Evolutionary conservation across 192 early-diverging fungal genomes (phyloP), one percentile per base, ranked within the genome.

Genomic region (Spinellus fusiger): DNA sequence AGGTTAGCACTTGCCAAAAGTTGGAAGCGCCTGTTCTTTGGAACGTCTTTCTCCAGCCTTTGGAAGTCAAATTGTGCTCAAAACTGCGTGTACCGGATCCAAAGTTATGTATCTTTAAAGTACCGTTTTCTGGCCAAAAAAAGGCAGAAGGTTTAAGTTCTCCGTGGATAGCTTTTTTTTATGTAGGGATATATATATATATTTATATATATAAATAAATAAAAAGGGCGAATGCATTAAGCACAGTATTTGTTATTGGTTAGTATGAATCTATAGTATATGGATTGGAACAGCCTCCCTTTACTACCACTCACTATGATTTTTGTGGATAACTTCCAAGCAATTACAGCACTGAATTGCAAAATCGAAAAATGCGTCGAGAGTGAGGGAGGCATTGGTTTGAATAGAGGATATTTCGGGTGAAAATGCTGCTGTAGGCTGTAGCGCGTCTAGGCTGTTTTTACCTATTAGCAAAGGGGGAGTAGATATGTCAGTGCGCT

Each of bases 341-440:
- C 69, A 71, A 64, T 71, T 38, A 46, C 69, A 71, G 18, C 48
- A 54, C 22, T 64, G 59, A 12, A 65, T 65, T 15, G 69, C 69
- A 38, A 71, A 60, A 10, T 71, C 44, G 6, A 71, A 22, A 56
- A 71, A 71, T 12, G 29, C 18, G 1, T 48, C 49, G 8, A 59
- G 5, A 28, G 49, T 23, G 26, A 66, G 5, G 22, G 27, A 34
- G 12, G 53, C 15, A 31, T 22, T 29, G 28, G 51, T 48, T 12
- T 48, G 32, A 27, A 18, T 29, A 27, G 27, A 18, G 22, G 56
- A 37, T 58, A 31, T 47, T 44, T 18, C 28, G 27, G 28, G 26
- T 28, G 59, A 4, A 28, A 50, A 23, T 20, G 29, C 34, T 15
- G 44, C 33, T 49, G 28, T 18, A 49, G 55, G 38, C 33, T 56